Evolutionary conservation across 2,329 filamentous ascomycete genomes (phyloP).

Genomic region (Neonectria neomacrospora): DNA sequence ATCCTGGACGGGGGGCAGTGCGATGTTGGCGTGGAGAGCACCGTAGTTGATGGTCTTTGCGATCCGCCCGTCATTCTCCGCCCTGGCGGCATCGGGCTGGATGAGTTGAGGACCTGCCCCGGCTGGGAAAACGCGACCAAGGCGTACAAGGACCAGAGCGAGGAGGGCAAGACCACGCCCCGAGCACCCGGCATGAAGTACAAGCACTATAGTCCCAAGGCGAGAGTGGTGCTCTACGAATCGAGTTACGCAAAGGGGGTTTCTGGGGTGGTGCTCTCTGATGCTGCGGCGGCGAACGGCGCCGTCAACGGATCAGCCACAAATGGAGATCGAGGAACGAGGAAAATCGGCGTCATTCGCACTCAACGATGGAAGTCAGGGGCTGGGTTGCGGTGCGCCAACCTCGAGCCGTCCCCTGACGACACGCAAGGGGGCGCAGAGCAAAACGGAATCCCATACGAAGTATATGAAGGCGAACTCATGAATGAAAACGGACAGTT

Average conservation of each 20-base stretch:
- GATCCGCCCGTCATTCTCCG: conserved; percentile 83
- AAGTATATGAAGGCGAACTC: conserved; percentile 56
- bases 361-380: conserved; percentile 64
- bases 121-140: conserved; percentile 85
- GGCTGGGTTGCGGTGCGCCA: conserved; percentile 52
- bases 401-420: conserved; percentile 38
- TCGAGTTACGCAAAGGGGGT: conserved; percentile 52
- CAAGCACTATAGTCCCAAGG: conserved; percentile 94
- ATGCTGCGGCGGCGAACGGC: conserved; percentile 45
- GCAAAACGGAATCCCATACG: conserved; percentile 49
- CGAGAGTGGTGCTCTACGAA: conserved; percentile 86
- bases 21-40: conserved; percentile 92
- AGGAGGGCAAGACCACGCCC: conserved; percentile 73
- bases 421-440: conserved; percentile 39
- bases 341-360: conserved; percentile 64
- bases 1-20: conserved; percentile 92
- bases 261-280: conserved; percentile 51
- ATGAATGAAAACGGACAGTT: conserved; percentile 46
- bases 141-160: conserved; percentile 81
- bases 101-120: conserved; percentile 75
- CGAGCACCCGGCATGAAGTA: conserved; percentile 99
- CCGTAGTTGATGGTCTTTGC: conserved; percentile 91
- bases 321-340: conserved; percentile 31
- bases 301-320: conserved; percentile 39
- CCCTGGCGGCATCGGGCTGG: conserved; percentile 87